Conservation (phyloP, 805 yeast genomes). For the Lipomyces kockii region DNA sequence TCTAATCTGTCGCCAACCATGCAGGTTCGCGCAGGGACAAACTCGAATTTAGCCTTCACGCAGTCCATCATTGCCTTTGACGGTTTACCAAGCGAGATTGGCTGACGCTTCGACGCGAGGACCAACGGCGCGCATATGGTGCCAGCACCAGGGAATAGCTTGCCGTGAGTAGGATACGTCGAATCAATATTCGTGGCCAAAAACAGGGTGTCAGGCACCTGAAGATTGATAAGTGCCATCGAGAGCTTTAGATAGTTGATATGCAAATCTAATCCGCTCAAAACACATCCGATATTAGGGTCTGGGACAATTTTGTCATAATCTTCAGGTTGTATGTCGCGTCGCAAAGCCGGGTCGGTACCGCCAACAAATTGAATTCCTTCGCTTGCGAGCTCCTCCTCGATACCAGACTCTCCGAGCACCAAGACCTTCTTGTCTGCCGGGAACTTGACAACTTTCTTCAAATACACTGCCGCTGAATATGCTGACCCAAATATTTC, state of each 20-base stretch:
- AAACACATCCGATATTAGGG: slow-evolving; percentile 79
- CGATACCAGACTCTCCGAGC: slow-evolving; percentile 86
- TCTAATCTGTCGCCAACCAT: slow-evolving; percentile 97
- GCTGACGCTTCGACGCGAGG: slow-evolving; percentile 76
- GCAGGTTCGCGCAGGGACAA: slow-evolving; percentile 62
- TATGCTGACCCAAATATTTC: slow-evolving; percentile 92
- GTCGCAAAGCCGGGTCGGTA: slow-evolving; percentile 58
- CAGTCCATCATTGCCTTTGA: slow-evolving; percentile 87
- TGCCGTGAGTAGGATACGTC: slow-evolving; percentile 88
- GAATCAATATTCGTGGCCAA: slow-evolving; percentile 95
- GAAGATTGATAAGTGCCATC: slow-evolving; percentile 77
- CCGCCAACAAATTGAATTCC: slow-evolving; percentile 88
- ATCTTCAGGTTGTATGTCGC: slow-evolving; percentile 58
- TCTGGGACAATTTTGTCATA: slow-evolving; percentile 57
- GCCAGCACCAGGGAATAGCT: slow-evolving; percentile 93
- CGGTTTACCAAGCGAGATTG: slow-evolving; percentile 94
- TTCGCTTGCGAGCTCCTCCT: slow-evolving; percentile 70
- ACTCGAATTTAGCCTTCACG: slow-evolving; percentile 66
- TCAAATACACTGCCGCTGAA: slow-evolving; percentile 86
- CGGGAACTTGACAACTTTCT: slow-evolving; percentile 73
- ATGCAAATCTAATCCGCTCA: slow-evolving; percentile 80
- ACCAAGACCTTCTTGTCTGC: slow-evolving; percentile 83
- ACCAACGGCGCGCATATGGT: slow-evolving; percentile 80
- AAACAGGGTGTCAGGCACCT: slow-evolving; percentile 66
- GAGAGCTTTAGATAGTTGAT: slow-evolving; percentile 84